Conservation (phyloP, 306 rosid genomes). For the Phaseolus lunatus region DNA sequence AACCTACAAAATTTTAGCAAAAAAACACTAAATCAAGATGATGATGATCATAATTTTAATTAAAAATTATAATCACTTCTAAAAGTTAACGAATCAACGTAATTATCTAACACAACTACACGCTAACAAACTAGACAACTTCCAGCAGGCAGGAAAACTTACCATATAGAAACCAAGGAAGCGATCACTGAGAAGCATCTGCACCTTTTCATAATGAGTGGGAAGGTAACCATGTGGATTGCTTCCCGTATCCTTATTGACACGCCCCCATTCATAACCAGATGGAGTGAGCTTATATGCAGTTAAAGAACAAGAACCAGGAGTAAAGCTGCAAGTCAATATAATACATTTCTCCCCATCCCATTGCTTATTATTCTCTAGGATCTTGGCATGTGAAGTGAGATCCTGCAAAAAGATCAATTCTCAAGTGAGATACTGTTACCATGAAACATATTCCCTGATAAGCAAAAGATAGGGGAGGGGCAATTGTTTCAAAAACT, state of each 20-base stretch:
- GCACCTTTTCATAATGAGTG: constrained; percentile 97
- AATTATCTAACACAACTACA: background rate
- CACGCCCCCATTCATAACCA: constrained; percentile 99
- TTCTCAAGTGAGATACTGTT: constrained; percentile 29
- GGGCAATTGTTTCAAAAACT: background rate
- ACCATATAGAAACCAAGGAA: constrained; percentile 99
- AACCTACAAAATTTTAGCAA: constrained; percentile 53
- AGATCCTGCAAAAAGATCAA: constrained; percentile 73
- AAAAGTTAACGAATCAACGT: background rate
- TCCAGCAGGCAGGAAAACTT: constrained; percentile 25
- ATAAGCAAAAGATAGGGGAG: background rate
- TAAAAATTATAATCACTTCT: background rate
- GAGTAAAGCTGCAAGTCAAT: constrained; percentile 98
- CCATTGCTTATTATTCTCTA: constrained; percentile 98
- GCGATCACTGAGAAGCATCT: constrained; percentile 99
- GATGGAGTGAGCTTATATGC: constrained; percentile 96
- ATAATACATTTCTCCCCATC: constrained; percentile 95
- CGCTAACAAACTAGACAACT: background rate
- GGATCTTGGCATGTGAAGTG: constrained; percentile 89
- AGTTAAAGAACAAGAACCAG: constrained; percentile 97
- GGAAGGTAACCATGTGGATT: constrained; percentile 99
- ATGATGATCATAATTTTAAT: background rate
- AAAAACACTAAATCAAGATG: background rate
- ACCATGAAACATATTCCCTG: background rate
- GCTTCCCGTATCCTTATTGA: constrained; percentile 94